Evolutionary conservation across 2,329 filamentous ascomycete species (phyloP), one percentile per base, ranked within the genome.

Genomic region (Botrytis fragariae): DNA sequence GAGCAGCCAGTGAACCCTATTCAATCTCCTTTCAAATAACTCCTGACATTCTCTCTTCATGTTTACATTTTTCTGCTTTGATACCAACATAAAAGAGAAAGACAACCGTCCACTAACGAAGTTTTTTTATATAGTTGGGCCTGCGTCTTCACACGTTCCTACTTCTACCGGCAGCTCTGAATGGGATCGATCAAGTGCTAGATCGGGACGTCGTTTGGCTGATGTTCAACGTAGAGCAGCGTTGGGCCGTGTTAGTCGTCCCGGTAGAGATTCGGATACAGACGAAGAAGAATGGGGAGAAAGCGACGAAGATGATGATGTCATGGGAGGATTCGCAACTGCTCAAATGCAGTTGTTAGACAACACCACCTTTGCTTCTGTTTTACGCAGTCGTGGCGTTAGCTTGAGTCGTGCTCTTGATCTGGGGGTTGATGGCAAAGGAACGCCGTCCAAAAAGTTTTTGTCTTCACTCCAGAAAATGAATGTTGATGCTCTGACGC

Each of bases 391-490:
- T 57, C 71, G 72, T 18, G 68, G 70, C 12, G 64, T 51, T 14
- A 51, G 5, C 25, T 25, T 51, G 25, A 51, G 48, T n/a, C 48
- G 48, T 51, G 48, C 48, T 25, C 25, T 51, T 51, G 25, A 51
- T 14, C 48, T 14, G 48, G 48, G 25, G 1, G n/a, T 5, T 32
- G n/a, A 14, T 62, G 29, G 20, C 20, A 81, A 81, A 60, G 78
- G 73, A 44, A 74, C 80, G 7, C 76, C 79, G 16, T 79, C 79
- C 14, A 79, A 77, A 68, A 75, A 76, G 42, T 77, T 78, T 61
- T 72, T 82, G 42, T 77, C 74, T 29, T 77, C 78, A n/a, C 75
- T 82, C 14, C 78, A 80, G 62, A 74, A 71, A 18, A 69, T 81
- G 18, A 77, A 80, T 20, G n/a, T 78, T 10, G 72, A 77, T 29